Evolutionary conservation across 106 monocot genomes (phyloP).

Genomic region (Dactylorhiza incarnata): DNA sequence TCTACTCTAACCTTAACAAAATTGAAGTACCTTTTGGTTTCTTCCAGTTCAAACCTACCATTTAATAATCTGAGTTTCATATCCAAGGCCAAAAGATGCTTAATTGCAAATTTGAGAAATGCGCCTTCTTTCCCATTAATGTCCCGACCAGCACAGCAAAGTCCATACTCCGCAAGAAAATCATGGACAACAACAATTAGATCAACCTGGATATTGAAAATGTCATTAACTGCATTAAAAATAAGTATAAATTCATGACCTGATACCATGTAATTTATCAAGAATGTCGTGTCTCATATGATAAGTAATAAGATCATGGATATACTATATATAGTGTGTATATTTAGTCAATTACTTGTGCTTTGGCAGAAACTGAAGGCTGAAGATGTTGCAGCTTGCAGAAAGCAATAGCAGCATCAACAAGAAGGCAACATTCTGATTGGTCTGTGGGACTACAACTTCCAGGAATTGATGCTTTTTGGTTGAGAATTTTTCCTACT

Average conservation of each 20-base stretch:
- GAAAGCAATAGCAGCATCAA: constrained; percentile 78
- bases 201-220: constrained; percentile 43
- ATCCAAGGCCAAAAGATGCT: constrained; percentile 85
- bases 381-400: constrained; percentile 90
- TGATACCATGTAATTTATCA: not conserved
- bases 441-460: constrained; percentile 39
- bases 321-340: not conserved
- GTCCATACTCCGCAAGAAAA: constrained; percentile 93
- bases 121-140: constrained; percentile 76
- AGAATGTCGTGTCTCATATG: not conserved
- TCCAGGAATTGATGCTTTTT: constrained; percentile 23
- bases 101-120: constrained; percentile 92
- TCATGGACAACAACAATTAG: constrained; percentile 85
- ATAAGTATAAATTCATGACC: not conserved
- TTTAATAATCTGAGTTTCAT: constrained; percentile 68
- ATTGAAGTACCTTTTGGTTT: constrained; percentile 10
- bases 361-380: constrained; percentile 62
- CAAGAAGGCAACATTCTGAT: constrained; percentile 55
- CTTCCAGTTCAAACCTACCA: constrained; percentile 18
- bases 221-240: constrained; percentile 5
- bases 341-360: constrained; percentile 43
- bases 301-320: not conserved
- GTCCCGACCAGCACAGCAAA: constrained; percentile 93
- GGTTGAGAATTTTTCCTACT: constrained; percentile 34
- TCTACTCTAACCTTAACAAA: not conserved